phyloP scores from a whole-genome alignment of 768 basidiomycete species.

The Baorangia bicolor region DNA sequence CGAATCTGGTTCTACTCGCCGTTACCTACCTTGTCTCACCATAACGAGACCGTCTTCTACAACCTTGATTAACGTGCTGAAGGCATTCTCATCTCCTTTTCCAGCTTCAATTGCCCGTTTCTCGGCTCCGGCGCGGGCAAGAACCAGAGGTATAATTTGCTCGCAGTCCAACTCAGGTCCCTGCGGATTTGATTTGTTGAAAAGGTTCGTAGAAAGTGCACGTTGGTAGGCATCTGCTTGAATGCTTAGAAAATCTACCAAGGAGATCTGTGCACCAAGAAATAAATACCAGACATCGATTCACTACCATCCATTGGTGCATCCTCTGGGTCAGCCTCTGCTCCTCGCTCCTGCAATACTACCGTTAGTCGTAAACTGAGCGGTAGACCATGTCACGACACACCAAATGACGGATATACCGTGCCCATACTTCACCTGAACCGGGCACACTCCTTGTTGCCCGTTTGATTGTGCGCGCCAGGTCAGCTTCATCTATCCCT shows the following conservation, averaged over 20 bases:
- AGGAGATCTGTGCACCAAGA: background rate
- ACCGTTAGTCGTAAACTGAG: background rate
- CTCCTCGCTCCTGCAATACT: slow-evolving; percentile 21
- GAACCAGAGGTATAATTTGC: slow-evolving; percentile 58
- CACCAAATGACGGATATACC: slow-evolving; percentile 72
- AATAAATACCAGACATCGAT: slow-evolving; percentile 24
- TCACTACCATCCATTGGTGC: slow-evolving; percentile 20
- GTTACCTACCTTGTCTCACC: slow-evolving; percentile 52
- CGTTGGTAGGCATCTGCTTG: slow-evolving; percentile 54
- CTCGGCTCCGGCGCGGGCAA: slow-evolving; percentile 66
- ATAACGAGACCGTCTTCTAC: slow-evolving; percentile 64
- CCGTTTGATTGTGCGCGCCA: slow-evolving; percentile 47
- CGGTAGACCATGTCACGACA: slow-evolving; percentile 14
- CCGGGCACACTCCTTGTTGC: slow-evolving; percentile 73
- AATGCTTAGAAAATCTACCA: slow-evolving; percentile 5
- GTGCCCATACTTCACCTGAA: slow-evolving; percentile 77
- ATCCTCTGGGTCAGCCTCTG: slow-evolving; percentile 16
- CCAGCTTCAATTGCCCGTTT: slow-evolving; percentile 51
- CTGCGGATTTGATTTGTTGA: slow-evolving; percentile 36
- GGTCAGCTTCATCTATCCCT: slow-evolving; percentile 40
- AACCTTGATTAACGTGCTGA: slow-evolving; percentile 53
- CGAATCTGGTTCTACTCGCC: background rate
- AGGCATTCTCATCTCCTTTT: slow-evolving; percentile 49
- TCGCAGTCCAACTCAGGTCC: slow-evolving; percentile 49
- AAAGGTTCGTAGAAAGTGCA: slow-evolving; percentile 53